A percentile compares a stretch with the other conserved stretches of the same genome.
Conservation (phyloP, 1,284 basidiomycete genomes). For the Ganoderma sp. region DNA sequence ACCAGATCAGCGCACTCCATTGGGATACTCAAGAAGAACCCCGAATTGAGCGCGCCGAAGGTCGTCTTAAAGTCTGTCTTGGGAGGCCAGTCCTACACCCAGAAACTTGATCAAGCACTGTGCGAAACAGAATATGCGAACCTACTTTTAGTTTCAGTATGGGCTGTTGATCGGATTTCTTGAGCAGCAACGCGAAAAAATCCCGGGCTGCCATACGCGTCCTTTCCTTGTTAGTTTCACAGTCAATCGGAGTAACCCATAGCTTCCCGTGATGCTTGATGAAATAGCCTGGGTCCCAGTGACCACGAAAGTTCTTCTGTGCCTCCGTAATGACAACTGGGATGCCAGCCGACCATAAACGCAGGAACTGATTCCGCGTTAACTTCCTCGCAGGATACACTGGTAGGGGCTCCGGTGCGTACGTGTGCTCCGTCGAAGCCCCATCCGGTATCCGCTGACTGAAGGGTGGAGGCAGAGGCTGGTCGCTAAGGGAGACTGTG, state of each 20-base stretch:
- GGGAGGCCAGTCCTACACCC: background rate
- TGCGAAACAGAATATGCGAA: background rate
- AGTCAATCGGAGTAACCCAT: background rate
- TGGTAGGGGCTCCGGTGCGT: background rate
- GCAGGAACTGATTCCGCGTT: background rate
- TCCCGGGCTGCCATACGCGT: background rate
- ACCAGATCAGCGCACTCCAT: background rate
- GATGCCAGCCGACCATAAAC: background rate
- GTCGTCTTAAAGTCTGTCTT: background rate
- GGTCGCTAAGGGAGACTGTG: background rate
- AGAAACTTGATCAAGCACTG: background rate
- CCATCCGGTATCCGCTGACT: background rate
- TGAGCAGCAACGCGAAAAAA: background rate
- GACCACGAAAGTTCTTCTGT: too few species aligned
- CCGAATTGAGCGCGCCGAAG: background rate
- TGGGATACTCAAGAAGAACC: background rate
- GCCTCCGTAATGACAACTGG: background rate
- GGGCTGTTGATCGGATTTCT: background rate
- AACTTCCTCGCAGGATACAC: background rate
- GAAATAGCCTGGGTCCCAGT: too few species aligned
- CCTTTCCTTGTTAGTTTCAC: background rate
- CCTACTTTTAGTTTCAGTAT: background rate
- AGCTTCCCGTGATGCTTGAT: background rate
- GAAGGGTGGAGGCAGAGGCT: background rate
- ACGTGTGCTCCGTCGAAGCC: background rate